phyloP scores from a whole-genome alignment of 1,284 basidiomycete genomes.

The Tylopilus orsonianus region DNA sequence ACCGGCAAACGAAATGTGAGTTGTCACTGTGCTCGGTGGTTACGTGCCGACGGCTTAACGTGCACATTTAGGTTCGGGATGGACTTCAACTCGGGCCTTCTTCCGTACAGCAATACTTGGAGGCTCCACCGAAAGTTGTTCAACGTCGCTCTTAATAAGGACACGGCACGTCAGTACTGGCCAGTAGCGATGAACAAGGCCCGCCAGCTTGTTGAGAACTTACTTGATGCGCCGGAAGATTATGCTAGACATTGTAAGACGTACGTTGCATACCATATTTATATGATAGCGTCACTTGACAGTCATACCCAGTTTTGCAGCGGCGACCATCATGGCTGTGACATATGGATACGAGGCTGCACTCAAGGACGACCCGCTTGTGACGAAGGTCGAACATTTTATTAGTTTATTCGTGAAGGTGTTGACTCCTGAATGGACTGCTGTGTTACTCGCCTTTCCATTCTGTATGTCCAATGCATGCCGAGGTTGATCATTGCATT shows the following conservation, averaged over 20 bases:
- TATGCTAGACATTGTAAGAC: constrained; percentile 26
- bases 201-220: constrained; percentile 18
- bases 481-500: background rate
- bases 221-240: constrained; percentile 25
- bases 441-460: constrained; percentile 14
- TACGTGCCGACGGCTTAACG: background rate
- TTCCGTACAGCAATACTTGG: constrained; percentile 27
- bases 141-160: constrained; percentile 23
- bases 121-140: constrained; percentile 29
- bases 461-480: constrained; percentile 10
- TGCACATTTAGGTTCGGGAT: constrained; percentile 25
- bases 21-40: background rate
- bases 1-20: constrained; percentile 12
- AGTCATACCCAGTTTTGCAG: constrained; percentile 19
- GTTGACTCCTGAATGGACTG: constrained; percentile 21
- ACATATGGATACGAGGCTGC: constrained; percentile 24
- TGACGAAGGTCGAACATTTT: constrained; percentile 16
- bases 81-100: constrained; percentile 25
- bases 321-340: constrained; percentile 27
- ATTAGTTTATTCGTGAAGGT: constrained; percentile 21
- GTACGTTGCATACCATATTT: constrained; percentile 15
- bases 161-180: constrained; percentile 16
- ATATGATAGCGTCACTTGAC: background rate
- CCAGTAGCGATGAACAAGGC: constrained; percentile 20
- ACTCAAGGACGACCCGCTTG: constrained; percentile 24